phyloP scores from a whole-genome alignment of 2,329 filamentous ascomycete species.

The Fusarium oligoseptatum region DNA sequence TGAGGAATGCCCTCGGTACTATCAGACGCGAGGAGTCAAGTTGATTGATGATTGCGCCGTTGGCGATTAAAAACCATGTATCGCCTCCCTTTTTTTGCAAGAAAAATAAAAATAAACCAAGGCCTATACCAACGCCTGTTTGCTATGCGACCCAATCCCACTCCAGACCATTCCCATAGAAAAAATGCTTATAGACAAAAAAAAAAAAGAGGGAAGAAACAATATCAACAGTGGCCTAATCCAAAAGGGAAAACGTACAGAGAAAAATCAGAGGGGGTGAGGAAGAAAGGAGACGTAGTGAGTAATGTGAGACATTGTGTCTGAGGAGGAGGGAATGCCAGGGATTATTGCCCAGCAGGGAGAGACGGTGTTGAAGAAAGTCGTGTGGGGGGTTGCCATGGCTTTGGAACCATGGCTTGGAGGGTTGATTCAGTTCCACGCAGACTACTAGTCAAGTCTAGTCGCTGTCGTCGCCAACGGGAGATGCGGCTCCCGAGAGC shows the following conservation, averaged over 20 bases:
- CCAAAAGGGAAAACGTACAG: constrained; percentile 15
- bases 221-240: constrained; percentile 22
- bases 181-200: constrained; percentile 42
- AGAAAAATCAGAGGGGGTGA: constrained; percentile 22
- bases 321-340: constrained; percentile 11
- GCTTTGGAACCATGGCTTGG: constrained; percentile 23
- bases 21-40: constrained; percentile 19
- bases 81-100: constrained; percentile 32
- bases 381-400: constrained; percentile 25
- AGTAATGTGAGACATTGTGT: constrained; percentile 18
- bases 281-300: constrained; percentile 12
- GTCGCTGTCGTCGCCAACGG: constrained; percentile 55
- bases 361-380: constrained; percentile 27
- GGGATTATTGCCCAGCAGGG: constrained; percentile 9
- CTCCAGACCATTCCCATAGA: constrained; percentile 39
- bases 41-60: constrained; percentile 26
- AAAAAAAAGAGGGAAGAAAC: constrained; percentile 14
- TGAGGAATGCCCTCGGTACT: constrained; percentile 24
- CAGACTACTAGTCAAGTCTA: constrained; percentile 22
- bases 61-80: constrained; percentile 29
- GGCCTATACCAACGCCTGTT: constrained; percentile 38
- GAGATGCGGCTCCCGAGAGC: constrained; percentile 51
- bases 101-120: constrained; percentile 28
- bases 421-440: constrained; percentile 13
- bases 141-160: constrained; percentile 47